A percentile compares a stretch with the other conserved stretches of the same genome.
These are phyloP conservation scores for Talaromyces funiculosus DNA, from an alignment of 2,329 filamentous ascomycete genomes.

Conservation along the genomic window DNA sequence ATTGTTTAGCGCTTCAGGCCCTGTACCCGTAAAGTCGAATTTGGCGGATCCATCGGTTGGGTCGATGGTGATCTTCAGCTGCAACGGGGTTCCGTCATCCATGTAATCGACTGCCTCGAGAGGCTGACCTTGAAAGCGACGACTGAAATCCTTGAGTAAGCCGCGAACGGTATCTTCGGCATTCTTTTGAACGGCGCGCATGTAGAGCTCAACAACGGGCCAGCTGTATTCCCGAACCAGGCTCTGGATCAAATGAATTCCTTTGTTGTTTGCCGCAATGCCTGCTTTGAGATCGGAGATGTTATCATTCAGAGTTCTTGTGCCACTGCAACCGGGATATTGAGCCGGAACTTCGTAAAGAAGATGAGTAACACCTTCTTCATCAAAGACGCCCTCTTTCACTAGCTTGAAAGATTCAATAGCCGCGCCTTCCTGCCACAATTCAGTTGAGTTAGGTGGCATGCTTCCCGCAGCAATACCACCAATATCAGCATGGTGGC, in stretches of 20 bases:
- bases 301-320: conserved; percentile 74
- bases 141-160: conserved; percentile 66
- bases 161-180: conserved; percentile 70
- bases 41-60: conserved; percentile 66
- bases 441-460: conserved; percentile 54
- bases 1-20: conserved; percentile 72
- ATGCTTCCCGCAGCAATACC: conserved; percentile 77
- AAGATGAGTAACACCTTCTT: conserved; percentile 65
- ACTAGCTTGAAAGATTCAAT: conserved; percentile 58
- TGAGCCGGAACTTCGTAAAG: conserved; percentile 68
- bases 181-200: conserved; percentile 75
- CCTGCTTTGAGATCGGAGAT: conserved; percentile 82
- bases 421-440: conserved; percentile 45
- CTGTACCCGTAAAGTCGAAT: conserved; percentile 74
- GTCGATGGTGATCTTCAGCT: conserved; percentile 69
- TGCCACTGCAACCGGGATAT: conserved; percentile 70
- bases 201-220: conserved; percentile 70
- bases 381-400: conserved; percentile 70
- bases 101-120: conserved; percentile 74
- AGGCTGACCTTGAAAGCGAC: conserved; percentile 63
- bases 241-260: conserved; percentile 68
- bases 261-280: conserved; percentile 80
- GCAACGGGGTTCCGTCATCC: conserved; percentile 78
- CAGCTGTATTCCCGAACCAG: conserved; percentile 69
- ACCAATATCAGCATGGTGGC: conserved; percentile 79